Base-by-base conservation (phyloP, 2,329 filamentous ascomycete species). In the Monosporascus ibericus region DNA sequence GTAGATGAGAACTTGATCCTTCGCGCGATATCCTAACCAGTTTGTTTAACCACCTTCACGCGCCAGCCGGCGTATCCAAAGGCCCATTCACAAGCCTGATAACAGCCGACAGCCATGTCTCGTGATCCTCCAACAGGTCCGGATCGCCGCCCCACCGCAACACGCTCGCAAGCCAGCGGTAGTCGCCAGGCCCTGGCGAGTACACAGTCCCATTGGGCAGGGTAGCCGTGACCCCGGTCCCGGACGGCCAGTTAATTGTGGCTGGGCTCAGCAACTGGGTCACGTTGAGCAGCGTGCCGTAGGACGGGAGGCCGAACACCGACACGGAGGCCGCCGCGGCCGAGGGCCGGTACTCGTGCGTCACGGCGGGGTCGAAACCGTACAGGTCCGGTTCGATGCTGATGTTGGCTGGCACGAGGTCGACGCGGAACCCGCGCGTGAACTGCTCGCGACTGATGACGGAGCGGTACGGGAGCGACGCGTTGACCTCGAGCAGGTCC, bases 361-460 rank as follows among this genome's bases (percentile, higher is more conserved):
- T 34, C 34, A 54, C 49, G 6, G 53, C 42, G 5, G 50, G 55
- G 44, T 58, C 50, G 42, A 58, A 60, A 14, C 56, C 60, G 39
- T 60, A 61, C 6, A 58, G 25, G 17, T 54, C 49, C 2, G 60
- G 55, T 20, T 39, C 48, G 5, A 61, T 47, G 25, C 47, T 54
- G 14, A 54, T 61, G 39, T 61, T 59, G 2, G 57, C 58, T 1
- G 56, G 56, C 5, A 61, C 50, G 3, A 61, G 34, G 18, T 61
- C 56, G 24, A 60, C 54, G n/a, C 53, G 56, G 48, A 55, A 61
- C 2, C 48, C 48, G 6, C 48, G 46, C 3, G 57, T 59, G 46
- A 53, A 55, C 36, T 57, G 55, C 11, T 52, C 49, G 48, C 54
- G 54, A 14, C 51, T 52, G 30, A 60, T 51, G 5, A 53, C 30